Evolutionary conservation across 1,284 basidiomycete species (phyloP).

Genomic region (Kwoniella shivajii): DNA sequence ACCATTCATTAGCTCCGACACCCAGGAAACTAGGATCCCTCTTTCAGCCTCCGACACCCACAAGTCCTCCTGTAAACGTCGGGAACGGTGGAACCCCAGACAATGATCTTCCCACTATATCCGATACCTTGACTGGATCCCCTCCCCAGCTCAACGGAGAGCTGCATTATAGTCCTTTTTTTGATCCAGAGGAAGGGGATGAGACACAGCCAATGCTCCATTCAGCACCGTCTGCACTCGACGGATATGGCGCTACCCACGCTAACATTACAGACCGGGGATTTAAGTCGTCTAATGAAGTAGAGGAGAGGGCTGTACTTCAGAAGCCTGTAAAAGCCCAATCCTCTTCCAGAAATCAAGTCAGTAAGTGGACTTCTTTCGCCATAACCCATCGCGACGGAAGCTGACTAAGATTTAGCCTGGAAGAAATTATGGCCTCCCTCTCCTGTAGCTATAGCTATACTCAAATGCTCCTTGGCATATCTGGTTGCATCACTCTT

Average conservation of each 20-base stretch:
- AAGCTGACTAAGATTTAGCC: neutral
- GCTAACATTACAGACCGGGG: neutral
- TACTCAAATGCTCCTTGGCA: slow-evolving; percentile 87
- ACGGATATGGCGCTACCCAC: neutral
- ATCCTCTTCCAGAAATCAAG: neutral
- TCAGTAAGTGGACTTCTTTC: neutral
- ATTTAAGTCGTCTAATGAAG: neutral
- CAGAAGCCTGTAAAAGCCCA: neutral
- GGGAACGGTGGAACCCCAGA: neutral
- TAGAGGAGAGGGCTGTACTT: neutral
- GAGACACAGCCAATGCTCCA: neutral
- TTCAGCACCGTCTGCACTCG: neutral
- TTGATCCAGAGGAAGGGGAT: neutral
- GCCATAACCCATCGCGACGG: neutral
- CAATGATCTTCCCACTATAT: neutral
- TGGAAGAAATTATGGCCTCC: slow-evolving; percentile 29
- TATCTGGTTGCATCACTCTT: slow-evolving; percentile 90
- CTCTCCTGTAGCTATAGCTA: slow-evolving; percentile 43
- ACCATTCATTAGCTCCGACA: slow-evolving; percentile 7
- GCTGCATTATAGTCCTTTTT: neutral
- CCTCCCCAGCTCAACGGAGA: slow-evolving; percentile 4
- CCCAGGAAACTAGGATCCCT: neutral
- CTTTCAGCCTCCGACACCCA: too few relatives aligned
- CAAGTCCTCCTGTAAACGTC: slow-evolving; percentile 1
- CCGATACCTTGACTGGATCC: slow-evolving; percentile 3